A percentile compares a stretch with the other conserved stretches of the same genome.
These are phyloP conservation scores for Bisporella sp. DNA, from an alignment of 2,329 filamentous ascomycete genomes.

Conservation along the genomic window DNA sequence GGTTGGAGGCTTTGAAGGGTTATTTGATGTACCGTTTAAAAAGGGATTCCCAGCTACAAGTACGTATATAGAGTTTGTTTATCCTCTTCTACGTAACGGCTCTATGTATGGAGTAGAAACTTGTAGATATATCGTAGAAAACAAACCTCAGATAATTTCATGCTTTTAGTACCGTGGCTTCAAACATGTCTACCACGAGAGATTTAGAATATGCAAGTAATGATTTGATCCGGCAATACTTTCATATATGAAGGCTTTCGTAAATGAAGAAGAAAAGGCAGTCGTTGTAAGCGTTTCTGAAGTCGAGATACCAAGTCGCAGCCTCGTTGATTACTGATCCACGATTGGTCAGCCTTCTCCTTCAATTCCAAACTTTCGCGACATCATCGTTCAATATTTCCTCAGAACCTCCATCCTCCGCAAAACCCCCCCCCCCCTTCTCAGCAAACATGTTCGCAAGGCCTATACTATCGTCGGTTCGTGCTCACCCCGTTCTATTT, in stretches of 20 bases:
- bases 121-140: neutral
- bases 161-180: too few species aligned
- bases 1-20: slow-evolving; percentile 22
- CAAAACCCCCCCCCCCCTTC: neutral
- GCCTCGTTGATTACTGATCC: slow-evolving; percentile 15
- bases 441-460: slow-evolving; percentile 20
- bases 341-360: slow-evolving; percentile 22
- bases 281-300: neutral
- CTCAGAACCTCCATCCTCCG: neutral
- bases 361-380: slow-evolving; percentile 8
- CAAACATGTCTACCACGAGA: too few species aligned
- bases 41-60: neutral
- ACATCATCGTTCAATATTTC: neutral
- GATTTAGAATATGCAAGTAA: too few species aligned
- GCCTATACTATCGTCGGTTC: slow-evolving; percentile 24
- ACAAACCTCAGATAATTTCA: neutral
- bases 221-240: neutral
- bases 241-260: too few species aligned
- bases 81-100: neutral
- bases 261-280: neutral
- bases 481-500: too few species aligned
- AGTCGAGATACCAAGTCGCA: slow-evolving; percentile 3
- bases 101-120: neutral
- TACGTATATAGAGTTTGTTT: neutral
- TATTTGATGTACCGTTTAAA: neutral